phyloP scores from a whole-genome alignment of 495 filamentous ascomycete genomes.

The Talaromyces ruber region DNA sequence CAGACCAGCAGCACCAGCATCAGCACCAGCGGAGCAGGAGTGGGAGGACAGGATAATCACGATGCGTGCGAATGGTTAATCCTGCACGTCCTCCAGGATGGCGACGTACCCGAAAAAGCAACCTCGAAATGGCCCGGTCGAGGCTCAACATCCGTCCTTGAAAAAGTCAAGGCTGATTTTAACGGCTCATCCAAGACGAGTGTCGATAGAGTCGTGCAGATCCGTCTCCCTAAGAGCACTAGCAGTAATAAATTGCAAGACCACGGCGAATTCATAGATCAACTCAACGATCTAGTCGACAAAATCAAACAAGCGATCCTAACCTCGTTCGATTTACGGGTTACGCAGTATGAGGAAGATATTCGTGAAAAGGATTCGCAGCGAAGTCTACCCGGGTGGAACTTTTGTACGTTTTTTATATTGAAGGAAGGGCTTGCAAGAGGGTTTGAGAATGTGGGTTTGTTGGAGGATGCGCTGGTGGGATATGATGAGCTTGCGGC shows the following conservation, averaged over 20 bases:
- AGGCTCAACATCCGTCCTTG: slow-evolving; percentile 69
- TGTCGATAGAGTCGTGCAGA: slow-evolving; percentile 75
- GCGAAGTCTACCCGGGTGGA: slow-evolving; percentile 87
- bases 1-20: slow-evolving; percentile 31
- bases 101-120: slow-evolving; percentile 55
- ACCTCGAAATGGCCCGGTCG: slow-evolving; percentile 70
- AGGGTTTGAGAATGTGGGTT: slow-evolving; percentile 91
- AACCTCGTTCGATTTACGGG: slow-evolving; percentile 80
- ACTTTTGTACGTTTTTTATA: slow-evolving; percentile 98
- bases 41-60: slow-evolving; percentile 62
- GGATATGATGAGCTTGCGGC: slow-evolving; percentile 88
- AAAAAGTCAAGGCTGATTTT: slow-evolving; percentile 88
- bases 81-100: slow-evolving; percentile 70
- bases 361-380: slow-evolving; percentile 90
- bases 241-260: slow-evolving; percentile 36
- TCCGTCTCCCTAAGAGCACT: slow-evolving; percentile 55
- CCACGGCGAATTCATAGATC: slow-evolving; percentile 59
- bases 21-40: slow-evolving; percentile 15
- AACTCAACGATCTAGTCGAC: slow-evolving; percentile 73
- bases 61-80: slow-evolving; percentile 98
- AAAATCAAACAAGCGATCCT: slow-evolving; percentile 86
- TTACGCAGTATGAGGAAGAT: slow-evolving; percentile 93
- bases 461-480: slow-evolving; percentile 89
- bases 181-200: slow-evolving; percentile 73
- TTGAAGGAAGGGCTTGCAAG: slow-evolving; percentile 89